A percentile compares a stretch with the other conserved stretches of the same genome.
phyloP scores from a whole-genome alignment of 768 basidiomycete genomes.

The Termitomyces sp. region DNA sequence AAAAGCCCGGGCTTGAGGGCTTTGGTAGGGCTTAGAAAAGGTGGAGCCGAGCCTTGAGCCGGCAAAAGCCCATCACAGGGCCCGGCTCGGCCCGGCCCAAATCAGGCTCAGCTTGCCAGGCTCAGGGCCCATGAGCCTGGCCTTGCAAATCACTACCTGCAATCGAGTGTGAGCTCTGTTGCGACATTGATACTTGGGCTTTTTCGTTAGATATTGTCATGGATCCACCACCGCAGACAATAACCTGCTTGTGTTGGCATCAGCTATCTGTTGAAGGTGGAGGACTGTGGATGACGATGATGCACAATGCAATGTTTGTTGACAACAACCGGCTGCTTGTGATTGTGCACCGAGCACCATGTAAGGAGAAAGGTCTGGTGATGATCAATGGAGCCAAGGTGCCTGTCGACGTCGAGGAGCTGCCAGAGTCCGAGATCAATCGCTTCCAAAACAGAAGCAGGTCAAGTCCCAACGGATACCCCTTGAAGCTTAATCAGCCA shows the following conservation, averaged over 20 bases:
- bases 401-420: slow-evolving; percentile 82
- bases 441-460: slow-evolving; percentile 77
- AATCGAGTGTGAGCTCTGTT: slow-evolving; percentile 87
- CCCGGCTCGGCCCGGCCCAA: too few relatives aligned
- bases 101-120: too few relatives aligned
- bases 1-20: too few relatives aligned
- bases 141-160: slow-evolving; percentile 25
- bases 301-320: slow-evolving; percentile 75
- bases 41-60: too few relatives aligned
- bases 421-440: slow-evolving; percentile 85
- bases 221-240: slow-evolving; percentile 84
- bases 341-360: slow-evolving; percentile 71
- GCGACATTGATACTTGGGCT: slow-evolving; percentile 89
- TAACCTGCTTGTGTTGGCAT: slow-evolving; percentile 83
- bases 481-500: slow-evolving; percentile 70
- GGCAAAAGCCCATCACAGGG: too few relatives aligned
- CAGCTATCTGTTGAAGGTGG: slow-evolving; percentile 83
- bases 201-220: slow-evolving; percentile 81
- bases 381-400: slow-evolving; percentile 88
- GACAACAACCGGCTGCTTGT: slow-evolving; percentile 71
- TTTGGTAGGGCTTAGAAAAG: too few relatives aligned
- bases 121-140: too few relatives aligned
- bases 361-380: slow-evolving; percentile 76
- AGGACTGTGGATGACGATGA: slow-evolving; percentile 90
- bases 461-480: slow-evolving; percentile 83